Evolutionary conservation across 2,329 filamentous ascomycete genomes (phyloP).

Genomic region (Arthrobotrys iridis): DNA sequence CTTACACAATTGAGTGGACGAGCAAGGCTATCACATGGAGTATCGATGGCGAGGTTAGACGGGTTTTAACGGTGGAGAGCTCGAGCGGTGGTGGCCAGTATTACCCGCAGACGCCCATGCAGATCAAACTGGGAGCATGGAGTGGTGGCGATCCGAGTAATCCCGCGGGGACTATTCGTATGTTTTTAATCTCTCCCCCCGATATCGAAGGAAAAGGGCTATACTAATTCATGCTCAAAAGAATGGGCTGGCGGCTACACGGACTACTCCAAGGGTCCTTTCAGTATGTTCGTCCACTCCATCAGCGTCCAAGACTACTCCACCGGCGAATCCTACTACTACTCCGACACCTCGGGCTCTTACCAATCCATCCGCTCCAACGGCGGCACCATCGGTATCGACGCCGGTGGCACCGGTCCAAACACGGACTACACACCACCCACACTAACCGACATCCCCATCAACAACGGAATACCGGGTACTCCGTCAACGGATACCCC

Average conservation of each 20-base stretch:
- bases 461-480: conserved; percentile 72
- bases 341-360: conserved; percentile 78
- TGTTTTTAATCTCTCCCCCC: conserved; percentile 56
- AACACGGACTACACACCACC: conserved; percentile 67
- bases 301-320: conserved; percentile 89
- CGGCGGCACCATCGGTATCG: conserved; percentile 74
- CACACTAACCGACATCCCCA: conserved; percentile 63
- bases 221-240: conserved; percentile 52
- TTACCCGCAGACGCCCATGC: conserved; percentile 96
- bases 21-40: conserved; percentile 84
- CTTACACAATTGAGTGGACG: conserved; percentile 93
- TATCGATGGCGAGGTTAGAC: conserved; percentile 79
- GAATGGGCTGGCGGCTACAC: conserved; percentile 87
- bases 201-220: conserved; percentile 14
- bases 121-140: conserved; percentile 91
- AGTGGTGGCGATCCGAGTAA: conserved; percentile 87
- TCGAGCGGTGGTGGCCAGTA: conserved; percentile 55
- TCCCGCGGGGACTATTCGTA: conserved; percentile 77
- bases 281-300: conserved; percentile 82
- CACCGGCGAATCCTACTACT: conserved; percentile 84
- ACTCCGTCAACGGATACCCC: conserved; percentile 76
- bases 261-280: conserved; percentile 84
- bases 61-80: conserved; percentile 77
- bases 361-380: conserved; percentile 84
- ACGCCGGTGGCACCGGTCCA: conserved; percentile 68